Evolutionary conservation across 2,329 filamentous ascomycete species (phyloP).

Genomic region (Diplodia seriata): DNA sequence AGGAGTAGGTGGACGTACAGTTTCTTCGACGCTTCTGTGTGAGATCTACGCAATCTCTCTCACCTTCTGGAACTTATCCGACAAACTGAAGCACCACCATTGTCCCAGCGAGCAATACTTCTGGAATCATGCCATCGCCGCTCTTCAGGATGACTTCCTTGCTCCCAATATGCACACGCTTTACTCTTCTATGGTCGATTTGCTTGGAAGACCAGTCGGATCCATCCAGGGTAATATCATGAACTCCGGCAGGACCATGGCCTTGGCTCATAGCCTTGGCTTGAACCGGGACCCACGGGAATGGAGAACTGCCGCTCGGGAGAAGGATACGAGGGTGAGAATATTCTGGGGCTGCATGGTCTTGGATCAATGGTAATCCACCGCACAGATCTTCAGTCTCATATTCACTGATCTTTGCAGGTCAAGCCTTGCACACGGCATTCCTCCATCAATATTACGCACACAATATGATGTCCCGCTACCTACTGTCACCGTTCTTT

Average conservation of each 20-base stretch:
- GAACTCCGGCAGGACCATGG: slow-evolving; percentile 60
- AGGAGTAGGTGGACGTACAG: slow-evolving; percentile 43
- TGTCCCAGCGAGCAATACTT: slow-evolving; percentile 49
- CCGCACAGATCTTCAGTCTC: slow-evolving; percentile 36
- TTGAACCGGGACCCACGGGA: slow-evolving; percentile 62
- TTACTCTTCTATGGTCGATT: slow-evolving; percentile 49
- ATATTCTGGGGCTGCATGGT: slow-evolving; percentile 66
- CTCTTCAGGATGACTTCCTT: slow-evolving; percentile 52
- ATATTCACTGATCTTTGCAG: background rate
- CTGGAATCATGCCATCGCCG: slow-evolving; percentile 53
- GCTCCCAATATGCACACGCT: slow-evolving; percentile 51
- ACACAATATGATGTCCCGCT: slow-evolving; percentile 64
- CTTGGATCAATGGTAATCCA: slow-evolving; percentile 58
- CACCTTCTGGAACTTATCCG: slow-evolving; percentile 49
- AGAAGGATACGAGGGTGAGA: slow-evolving; percentile 60
- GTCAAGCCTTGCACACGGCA: slow-evolving; percentile 63
- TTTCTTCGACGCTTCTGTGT: slow-evolving; percentile 49
- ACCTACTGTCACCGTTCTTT: slow-evolving; percentile 53
- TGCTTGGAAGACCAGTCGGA: slow-evolving; percentile 51
- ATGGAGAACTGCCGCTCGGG: slow-evolving; percentile 59
- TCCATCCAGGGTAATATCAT: slow-evolving; percentile 58
- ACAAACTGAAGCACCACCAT: slow-evolving; percentile 45
- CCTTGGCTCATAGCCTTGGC: slow-evolving; percentile 62
- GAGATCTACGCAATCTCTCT: slow-evolving; percentile 49
- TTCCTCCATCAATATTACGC: slow-evolving; percentile 60